phyloP scores from a whole-genome alignment of 2,329 filamentous ascomycete genomes.

The Colletotrichum magnum region DNA sequence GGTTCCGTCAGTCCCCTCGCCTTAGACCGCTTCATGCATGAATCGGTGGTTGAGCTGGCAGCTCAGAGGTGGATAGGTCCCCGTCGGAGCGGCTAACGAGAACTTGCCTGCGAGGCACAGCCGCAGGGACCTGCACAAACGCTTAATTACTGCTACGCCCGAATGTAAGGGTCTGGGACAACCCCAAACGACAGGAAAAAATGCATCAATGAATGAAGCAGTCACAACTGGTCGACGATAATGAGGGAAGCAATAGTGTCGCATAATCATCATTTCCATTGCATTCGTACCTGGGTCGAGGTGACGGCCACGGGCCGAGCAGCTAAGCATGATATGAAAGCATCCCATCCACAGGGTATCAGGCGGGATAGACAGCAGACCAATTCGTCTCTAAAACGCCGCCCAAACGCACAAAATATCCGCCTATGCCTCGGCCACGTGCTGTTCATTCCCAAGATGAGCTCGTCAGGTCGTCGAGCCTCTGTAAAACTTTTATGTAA shows the following conservation, averaged over 20 bases:
- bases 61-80: slow-evolving; percentile 12
- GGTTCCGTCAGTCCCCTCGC: slow-evolving; percentile 9
- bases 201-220: neutral
- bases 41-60: slow-evolving; percentile 20
- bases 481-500: slow-evolving; percentile 38
- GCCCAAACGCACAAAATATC: slow-evolving; percentile 27
- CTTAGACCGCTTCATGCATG: slow-evolving; percentile 18
- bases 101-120: neutral
- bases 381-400: slow-evolving; percentile 22
- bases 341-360: slow-evolving; percentile 10
- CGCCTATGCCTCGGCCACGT: slow-evolving; percentile 22
- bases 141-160: neutral
- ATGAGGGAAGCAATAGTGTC: neutral
- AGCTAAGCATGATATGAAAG: slow-evolving; percentile 15
- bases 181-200: neutral
- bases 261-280: slow-evolving; percentile 37
- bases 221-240: neutral
- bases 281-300: slow-evolving; percentile 21
- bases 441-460: slow-evolving; percentile 33
- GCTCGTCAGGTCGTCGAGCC: slow-evolving; percentile 13
- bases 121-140: slow-evolving; percentile 10
- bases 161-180: too few species aligned
- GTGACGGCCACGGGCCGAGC: slow-evolving; percentile 20
- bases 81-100: neutral
- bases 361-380: slow-evolving; percentile 22